Evolutionary conservation across 345 rosid genomes (phyloP).

Genomic region (Durio zibethinus): DNA sequence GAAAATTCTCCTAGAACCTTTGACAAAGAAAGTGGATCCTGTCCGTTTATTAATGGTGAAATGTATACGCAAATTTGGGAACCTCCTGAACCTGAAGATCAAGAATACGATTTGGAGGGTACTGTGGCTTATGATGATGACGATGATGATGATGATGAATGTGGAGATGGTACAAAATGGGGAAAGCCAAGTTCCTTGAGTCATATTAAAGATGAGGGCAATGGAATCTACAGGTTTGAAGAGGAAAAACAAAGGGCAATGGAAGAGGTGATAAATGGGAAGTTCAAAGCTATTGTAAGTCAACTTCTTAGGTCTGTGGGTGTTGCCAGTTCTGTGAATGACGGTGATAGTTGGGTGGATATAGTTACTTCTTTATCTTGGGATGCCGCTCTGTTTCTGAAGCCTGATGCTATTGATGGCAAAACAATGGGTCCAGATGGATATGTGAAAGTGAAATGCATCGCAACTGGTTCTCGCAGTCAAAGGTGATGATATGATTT

Average conservation of each 20-base stretch:
- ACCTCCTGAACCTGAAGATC: constrained; percentile 78
- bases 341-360: constrained; percentile 62
- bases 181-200: constrained; percentile 52
- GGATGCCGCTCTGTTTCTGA: constrained; percentile 83
- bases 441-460: constrained; percentile 87
- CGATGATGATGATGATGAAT: constrained; percentile 69
- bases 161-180: constrained; percentile 65
- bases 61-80: constrained; percentile 58
- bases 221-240: constrained; percentile 37
- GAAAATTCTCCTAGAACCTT: constrained; percentile 23
- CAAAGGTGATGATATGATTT: constrained; percentile 62
- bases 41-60: constrained; percentile 26
- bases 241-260: constrained; percentile 59
- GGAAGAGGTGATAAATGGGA: constrained; percentile 64
- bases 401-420: constrained; percentile 57
- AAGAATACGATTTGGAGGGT: constrained; percentile 54
- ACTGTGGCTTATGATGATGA: constrained; percentile 48
- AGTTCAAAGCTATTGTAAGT: constrained; percentile 55
- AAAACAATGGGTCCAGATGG: constrained; percentile 54
- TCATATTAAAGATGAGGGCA: constrained; percentile 37
- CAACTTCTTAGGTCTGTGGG: constrained; percentile 62
- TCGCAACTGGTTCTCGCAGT: constrained; percentile 67
- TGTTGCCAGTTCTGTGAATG: constrained; percentile 33
- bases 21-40: constrained; percentile 32
- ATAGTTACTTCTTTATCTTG: constrained; percentile 69